phyloP scores from a whole-genome alignment of 2,329 filamentous ascomycete genomes.

The Colletotrichum sp. region DNA sequence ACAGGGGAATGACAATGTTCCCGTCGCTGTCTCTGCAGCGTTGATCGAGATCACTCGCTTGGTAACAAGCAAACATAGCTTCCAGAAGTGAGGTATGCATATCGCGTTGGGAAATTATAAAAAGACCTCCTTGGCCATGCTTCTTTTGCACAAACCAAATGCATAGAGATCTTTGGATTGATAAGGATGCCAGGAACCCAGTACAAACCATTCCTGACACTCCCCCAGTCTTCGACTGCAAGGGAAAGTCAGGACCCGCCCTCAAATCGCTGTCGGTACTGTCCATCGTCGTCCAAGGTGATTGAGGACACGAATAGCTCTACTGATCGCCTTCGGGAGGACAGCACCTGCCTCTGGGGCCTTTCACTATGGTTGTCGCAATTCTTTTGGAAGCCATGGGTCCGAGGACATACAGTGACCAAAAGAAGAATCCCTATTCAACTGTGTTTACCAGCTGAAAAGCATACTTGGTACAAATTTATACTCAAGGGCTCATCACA shows the following conservation, averaged over 20 bases:
- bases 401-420: no score
- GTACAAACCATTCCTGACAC: background rate
- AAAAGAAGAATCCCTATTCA: no score
- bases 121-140: background rate
- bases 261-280: background rate
- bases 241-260: background rate
- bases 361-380: no score
- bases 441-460: no score
- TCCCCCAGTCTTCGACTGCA: background rate
- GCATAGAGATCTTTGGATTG: accelerated
- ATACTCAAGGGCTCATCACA: accelerated
- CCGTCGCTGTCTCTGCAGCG: background rate
- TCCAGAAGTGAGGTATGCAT: background rate
- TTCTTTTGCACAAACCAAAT: background rate
- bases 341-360: background rate
- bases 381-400: no score
- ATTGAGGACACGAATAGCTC: background rate
- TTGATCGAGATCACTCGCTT: background rate
- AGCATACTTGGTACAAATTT: background rate
- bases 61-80: background rate
- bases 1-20: background rate
- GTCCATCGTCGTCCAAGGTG: background rate
- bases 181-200: background rate
- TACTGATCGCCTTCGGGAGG: background rate
- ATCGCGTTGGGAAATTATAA: accelerated